A percentile compares a stretch with the other conserved stretches of the same genome.
These are phyloP conservation scores for Acidomyces sp. DNA, from an alignment of 495 filamentous ascomycete genomes.

Conservation along the genomic window DNA sequence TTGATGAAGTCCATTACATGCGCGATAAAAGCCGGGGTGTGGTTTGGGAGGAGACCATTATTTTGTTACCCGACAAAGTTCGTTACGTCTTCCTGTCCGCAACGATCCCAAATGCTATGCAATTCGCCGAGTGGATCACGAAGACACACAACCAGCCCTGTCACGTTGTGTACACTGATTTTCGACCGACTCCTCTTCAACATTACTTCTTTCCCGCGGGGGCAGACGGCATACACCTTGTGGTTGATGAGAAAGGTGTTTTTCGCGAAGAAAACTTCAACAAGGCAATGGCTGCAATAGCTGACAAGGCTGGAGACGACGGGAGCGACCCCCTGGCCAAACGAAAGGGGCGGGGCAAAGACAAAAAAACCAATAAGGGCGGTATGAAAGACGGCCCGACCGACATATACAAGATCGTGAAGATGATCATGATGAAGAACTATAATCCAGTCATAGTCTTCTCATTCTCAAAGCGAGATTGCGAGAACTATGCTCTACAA, in stretches of 20 bases:
- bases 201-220: slow-evolving; percentile 96
- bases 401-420: slow-evolving; percentile 93
- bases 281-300: slow-evolving; percentile 78
- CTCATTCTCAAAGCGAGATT: slow-evolving; percentile 96
- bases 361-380: slow-evolving; percentile 82
- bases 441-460: slow-evolving; percentile 98
- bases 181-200: slow-evolving; percentile 87
- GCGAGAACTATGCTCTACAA: slow-evolving; percentile 71
- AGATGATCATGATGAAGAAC: slow-evolving; percentile 94
- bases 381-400: slow-evolving; percentile 53
- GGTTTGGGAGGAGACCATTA: slow-evolving; percentile 98
- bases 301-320: slow-evolving; percentile 78
- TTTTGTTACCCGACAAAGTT: slow-evolving; percentile 92
- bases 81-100: slow-evolving; percentile 96
- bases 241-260: slow-evolving; percentile 89
- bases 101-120: slow-evolving; percentile 98
- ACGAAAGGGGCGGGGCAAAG: slow-evolving; percentile 71
- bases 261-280: slow-evolving; percentile 97
- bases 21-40: slow-evolving; percentile 86
- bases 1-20: slow-evolving; percentile 98
- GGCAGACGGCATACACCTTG: slow-evolving; percentile 81
- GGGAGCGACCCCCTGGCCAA: slow-evolving; percentile 63
- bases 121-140: slow-evolving; percentile 97
- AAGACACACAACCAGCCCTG: slow-evolving; percentile 95
- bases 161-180: slow-evolving; percentile 97